Conservation (phyloP, 768 basidiomycete species). For the Trametes sanguinea region DNA sequence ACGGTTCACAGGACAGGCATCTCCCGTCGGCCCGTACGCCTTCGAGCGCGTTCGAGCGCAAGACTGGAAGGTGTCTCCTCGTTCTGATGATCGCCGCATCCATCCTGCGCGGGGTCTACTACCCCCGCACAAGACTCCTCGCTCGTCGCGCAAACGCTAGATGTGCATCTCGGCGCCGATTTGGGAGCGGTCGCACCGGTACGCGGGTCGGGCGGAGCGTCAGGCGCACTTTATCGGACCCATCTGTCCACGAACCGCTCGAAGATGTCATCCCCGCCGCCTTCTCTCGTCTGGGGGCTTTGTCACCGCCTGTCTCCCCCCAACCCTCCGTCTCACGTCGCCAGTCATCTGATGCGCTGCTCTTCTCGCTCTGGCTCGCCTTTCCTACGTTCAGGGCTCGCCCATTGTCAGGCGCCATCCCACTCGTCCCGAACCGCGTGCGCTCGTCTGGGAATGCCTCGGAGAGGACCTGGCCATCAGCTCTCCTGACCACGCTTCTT, state of each 20-base stretch:
- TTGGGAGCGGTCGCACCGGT: conserved; percentile 7
- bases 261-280: conserved; percentile 19
- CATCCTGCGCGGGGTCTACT: conserved; percentile 13
- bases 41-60: background rate
- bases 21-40: conserved; percentile 14
- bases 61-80: conserved; percentile 4
- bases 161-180: background rate
- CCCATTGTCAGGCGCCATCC: conserved; percentile 6
- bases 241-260: conserved; percentile 16
- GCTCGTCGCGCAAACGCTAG: conserved; percentile 4
- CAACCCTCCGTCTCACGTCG: conserved; percentile 19
- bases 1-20: conserved; percentile 7
- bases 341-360: conserved; percentile 22
- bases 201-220: background rate
- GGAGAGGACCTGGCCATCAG: conserved; percentile 4
- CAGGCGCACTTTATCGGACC: conserved; percentile 18
- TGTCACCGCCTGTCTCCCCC: conserved; percentile 5
- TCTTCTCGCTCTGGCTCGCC: conserved; percentile 8
- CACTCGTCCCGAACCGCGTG: conserved; percentile 5
- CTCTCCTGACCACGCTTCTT: conserved; percentile 10
- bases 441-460: conserved; percentile 9
- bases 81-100: conserved; percentile 10
- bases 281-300: conserved; percentile 15
- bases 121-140: conserved; percentile 8
- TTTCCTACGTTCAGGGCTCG: conserved; percentile 20